Evolutionary conservation across 2,329 filamentous ascomycete genomes (phyloP), one percentile per base, ranked within the genome.

Genomic region (Thielaviopsis ethacetica): DNA sequence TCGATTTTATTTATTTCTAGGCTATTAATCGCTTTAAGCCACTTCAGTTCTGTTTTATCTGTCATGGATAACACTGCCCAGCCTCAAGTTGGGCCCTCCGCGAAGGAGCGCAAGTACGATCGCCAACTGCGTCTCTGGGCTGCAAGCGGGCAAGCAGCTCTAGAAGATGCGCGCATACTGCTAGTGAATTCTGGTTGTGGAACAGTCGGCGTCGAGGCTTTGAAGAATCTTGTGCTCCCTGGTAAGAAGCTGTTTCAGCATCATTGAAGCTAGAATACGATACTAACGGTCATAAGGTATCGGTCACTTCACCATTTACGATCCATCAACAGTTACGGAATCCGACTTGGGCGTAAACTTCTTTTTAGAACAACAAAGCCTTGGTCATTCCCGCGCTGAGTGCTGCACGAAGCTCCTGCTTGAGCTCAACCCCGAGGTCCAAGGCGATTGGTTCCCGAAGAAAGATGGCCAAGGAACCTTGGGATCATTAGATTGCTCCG

Each of bases 211-310:
- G 79, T 94, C 13, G 93, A 98, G 71, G 84, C 91, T 0, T 78
- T 98, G 62, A 98, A 98, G 77, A 98, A 98, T 68, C 81, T 98
- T n/a, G 88, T 98, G 2, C 75, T 98, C 9, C 93, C 93, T 60
- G 88, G 84, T 83, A 70, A 58, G 70, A 65, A 19, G 26, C n/a
- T 53, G 17, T 17, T 12, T 12, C 5, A 55, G 21, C 17, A 13
- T 17, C 41, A n/a, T 27, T 13, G 19, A 17, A 17, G 26, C 49
- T 13, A 50, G 53, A 38, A 13, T 19, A 12, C 6, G 21, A n/a
- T 5, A 15, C 50, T 53, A 38, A 53, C 30, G 19, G n/a, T 15
- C 13, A n/a, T 15, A 53, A 84, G 85, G 91, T 3, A 86, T 97
- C 65, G 94, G 93, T 9, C 81, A 83, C 26, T 98, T 96, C 69